phyloP scores from a whole-genome alignment of 1,139 yeast genomes.

The Taphrina populina region DNA sequence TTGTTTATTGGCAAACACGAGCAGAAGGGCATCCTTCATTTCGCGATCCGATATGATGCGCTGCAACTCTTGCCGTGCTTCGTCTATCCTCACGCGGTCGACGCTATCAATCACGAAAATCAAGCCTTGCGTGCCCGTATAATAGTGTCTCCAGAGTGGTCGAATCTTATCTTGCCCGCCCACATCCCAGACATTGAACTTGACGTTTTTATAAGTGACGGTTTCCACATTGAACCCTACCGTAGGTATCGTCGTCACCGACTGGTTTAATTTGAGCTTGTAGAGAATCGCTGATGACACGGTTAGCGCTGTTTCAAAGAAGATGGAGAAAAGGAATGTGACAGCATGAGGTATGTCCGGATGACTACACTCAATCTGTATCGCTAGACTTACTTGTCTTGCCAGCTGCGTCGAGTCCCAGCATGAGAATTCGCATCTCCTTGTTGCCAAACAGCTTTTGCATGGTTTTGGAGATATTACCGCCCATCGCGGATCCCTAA shows the following conservation, averaged over 20 bases:
- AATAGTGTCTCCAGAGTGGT: slow-evolving; percentile 93
- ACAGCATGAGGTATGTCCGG: no score
- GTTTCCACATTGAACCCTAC: slow-evolving; percentile 95
- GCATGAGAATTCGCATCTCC: slow-evolving; percentile 65
- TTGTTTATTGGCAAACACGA: slow-evolving; percentile 89
- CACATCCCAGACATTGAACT: slow-evolving; percentile 95
- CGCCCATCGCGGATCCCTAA: slow-evolving; percentile 33
- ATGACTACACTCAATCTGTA: no score
- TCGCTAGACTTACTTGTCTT: slow-evolving; percentile 68
- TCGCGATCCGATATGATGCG: slow-evolving; percentile 78
- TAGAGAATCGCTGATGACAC: slow-evolving; percentile 63
- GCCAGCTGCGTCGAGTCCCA: slow-evolving; percentile 90
- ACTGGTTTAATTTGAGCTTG: slow-evolving; percentile 69
- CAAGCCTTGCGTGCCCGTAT: slow-evolving; percentile 90
- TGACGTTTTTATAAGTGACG: slow-evolving; percentile 78
- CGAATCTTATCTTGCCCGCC: slow-evolving; percentile 93
- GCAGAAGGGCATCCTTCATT: slow-evolving; percentile 70
- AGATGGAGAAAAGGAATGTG: no score
- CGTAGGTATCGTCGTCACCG: slow-evolving; percentile 83
- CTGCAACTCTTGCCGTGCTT: slow-evolving; percentile 73
- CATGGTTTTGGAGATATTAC: slow-evolving; percentile 39
- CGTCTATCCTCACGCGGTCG: slow-evolving; percentile 68
- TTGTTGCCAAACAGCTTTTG: slow-evolving; percentile 53
- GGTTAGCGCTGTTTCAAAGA: no score
- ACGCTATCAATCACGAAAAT: slow-evolving; percentile 87